Evolutionary conservation across 179 eudicot genomes (phyloP).

Genomic region (Sideroxylon spinosum): DNA sequence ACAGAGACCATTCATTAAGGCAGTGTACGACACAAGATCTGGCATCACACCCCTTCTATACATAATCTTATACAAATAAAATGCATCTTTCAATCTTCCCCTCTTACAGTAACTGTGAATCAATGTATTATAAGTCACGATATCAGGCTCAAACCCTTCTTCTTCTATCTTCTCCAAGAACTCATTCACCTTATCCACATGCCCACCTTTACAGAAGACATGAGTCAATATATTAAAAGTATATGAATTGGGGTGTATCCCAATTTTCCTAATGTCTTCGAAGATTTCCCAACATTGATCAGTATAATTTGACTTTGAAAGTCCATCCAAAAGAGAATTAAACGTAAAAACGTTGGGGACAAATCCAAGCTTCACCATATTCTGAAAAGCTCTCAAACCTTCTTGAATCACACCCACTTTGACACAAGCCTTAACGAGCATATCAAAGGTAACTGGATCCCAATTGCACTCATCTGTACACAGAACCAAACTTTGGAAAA

Average conservation of each 20-base stretch:
- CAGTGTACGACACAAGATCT: conserved; percentile 66
- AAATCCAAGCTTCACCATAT: conserved; percentile 53
- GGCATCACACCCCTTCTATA: conserved; percentile 67
- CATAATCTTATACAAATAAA: conserved; percentile 77
- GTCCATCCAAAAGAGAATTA: conserved; percentile 65
- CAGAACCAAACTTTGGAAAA: conserved; percentile 44
- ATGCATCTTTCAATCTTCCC: conserved; percentile 64
- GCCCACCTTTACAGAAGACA: conserved; percentile 54
- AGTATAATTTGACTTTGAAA: conserved; percentile 43
- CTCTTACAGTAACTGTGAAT: conserved; percentile 65
- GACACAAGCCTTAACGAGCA: conserved; percentile 72
- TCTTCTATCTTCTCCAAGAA: conserved; percentile 91
- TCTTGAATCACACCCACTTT: conserved; percentile 51
- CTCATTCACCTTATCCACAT: conserved; percentile 54
- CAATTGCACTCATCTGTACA: conserved; percentile 65
- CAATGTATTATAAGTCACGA: conserved; percentile 75
- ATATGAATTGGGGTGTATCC: conserved; percentile 54
- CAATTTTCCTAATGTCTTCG: conserved; percentile 54
- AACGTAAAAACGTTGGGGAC: conserved; percentile 54
- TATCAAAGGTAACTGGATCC: conserved; percentile 82
- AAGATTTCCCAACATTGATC: conserved; percentile 72
- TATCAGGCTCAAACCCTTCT: conserved; percentile 83
- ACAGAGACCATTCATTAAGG: conserved; percentile 80
- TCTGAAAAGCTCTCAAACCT: conserved; percentile 54
- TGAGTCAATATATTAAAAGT: conserved; percentile 76